phyloP scores from a whole-genome alignment of 495 filamentous ascomycete genomes.

The Terfezia claveryi region DNA sequence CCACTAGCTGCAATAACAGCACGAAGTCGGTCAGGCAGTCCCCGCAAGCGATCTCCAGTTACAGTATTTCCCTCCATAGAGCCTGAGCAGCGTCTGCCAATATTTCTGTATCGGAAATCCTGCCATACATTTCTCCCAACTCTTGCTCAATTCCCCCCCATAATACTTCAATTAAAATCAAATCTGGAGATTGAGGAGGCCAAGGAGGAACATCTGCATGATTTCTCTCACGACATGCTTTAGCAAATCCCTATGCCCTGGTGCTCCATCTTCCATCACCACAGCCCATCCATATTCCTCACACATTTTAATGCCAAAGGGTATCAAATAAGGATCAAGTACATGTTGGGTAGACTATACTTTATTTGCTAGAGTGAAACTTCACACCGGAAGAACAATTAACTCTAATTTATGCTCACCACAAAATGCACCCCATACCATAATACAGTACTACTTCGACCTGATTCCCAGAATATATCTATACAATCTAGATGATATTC shows the following conservation, averaged over 20 bases:
- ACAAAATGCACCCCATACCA: conserved; percentile 7
- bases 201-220: neutral
- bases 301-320: conserved; percentile 4
- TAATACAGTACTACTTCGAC: neutral
- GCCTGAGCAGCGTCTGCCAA: no score
- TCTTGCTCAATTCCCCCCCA: neutral
- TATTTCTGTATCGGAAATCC: no score
- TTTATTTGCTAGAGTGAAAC: neutral
- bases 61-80: no score
- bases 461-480: conserved; percentile 1
- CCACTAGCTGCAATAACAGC: no score
- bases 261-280: conserved; percentile 6
- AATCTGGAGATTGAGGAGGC: conserved; percentile 4
- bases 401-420: conserved; percentile 3
- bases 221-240: neutral
- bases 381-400: conserved; percentile 2
- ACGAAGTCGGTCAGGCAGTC: no score
- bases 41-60: no score
- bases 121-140: no score
- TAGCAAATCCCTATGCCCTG: conserved; percentile 4
- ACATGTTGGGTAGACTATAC: neutral
- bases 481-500: conserved; percentile 7
- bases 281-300: conserved; percentile 4
- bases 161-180: conserved; percentile 7
- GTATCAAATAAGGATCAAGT: conserved; percentile 4